A percentile compares a stretch with the other conserved stretches of the same genome.
Conservation (phyloP, 805 yeast species). For the Saccharomycopsis amapae region DNA sequence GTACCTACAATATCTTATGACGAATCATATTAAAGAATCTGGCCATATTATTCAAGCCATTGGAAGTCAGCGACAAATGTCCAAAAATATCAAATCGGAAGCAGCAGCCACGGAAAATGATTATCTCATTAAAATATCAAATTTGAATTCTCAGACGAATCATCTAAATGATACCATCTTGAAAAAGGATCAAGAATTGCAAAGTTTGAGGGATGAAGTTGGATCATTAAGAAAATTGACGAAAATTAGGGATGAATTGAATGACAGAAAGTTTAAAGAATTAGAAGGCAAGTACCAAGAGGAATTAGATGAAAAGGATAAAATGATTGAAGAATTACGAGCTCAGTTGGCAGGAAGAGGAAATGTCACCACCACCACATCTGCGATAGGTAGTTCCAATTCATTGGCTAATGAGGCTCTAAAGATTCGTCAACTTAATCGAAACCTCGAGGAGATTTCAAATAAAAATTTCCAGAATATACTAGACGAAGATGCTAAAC, state of each 20-base stretch:
- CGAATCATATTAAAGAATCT: constrained; percentile 4
- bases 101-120: background rate
- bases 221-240: background rate
- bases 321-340: constrained; percentile 1
- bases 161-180: background rate
- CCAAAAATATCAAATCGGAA: background rate
- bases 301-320: constrained; percentile 9
- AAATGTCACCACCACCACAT: background rate
- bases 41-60: background rate
- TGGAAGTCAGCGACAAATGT: background rate
- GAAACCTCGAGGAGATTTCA: background rate
- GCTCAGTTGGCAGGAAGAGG: background rate
- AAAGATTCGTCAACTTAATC: constrained; percentile 4
- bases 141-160: constrained; percentile 5
- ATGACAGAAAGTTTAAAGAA: constrained; percentile 2
- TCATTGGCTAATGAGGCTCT: background rate
- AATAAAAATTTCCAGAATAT: background rate
- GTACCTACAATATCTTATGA: constrained; percentile 9
- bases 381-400: background rate
- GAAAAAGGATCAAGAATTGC: constrained; percentile 7
- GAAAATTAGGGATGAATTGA: background rate
- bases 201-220: constrained; percentile 1
- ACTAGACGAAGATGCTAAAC: background rate
- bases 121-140: constrained; percentile 4
- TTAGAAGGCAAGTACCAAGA: constrained; percentile 1